Percentiles rank a stretch among this genome's conserved stretches.
phyloP scores from a whole-genome alignment of 257 asterid species.

The Solanum corneliomulleri region DNA sequence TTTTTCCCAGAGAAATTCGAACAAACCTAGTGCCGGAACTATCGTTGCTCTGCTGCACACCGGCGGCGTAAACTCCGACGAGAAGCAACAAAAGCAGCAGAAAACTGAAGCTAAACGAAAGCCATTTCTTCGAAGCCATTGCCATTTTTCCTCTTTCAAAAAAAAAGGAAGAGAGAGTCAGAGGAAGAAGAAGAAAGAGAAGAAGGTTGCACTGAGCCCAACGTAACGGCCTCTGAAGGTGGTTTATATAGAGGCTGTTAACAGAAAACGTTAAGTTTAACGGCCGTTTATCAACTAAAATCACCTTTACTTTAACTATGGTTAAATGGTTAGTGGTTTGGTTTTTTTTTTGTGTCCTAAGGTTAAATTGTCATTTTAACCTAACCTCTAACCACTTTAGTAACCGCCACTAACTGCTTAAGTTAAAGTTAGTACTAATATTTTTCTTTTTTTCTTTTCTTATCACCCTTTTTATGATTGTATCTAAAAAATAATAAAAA shows the following conservation, averaged over 20 bases:
- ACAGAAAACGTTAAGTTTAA: conserved; percentile 29
- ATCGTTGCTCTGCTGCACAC: conserved; percentile 14
- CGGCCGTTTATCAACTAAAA: conserved; percentile 39
- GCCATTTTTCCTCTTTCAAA: conserved; percentile 4
- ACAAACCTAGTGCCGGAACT: conserved; percentile 29
- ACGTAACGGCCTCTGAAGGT: conserved; percentile 49
- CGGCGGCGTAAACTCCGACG: conserved; percentile 22
- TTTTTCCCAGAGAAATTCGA: not conserved
- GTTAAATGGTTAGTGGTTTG: conserved; percentile 13
- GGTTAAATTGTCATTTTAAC: not conserved
- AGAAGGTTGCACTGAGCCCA: conserved; percentile 26
- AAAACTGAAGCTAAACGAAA: conserved; percentile 18
- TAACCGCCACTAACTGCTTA: conserved; percentile 33
- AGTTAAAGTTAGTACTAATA: not conserved
- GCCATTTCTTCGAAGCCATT: conserved; percentile 27
- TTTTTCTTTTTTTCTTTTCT: not conserved
- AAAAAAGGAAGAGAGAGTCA: not conserved
- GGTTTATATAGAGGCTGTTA: conserved; percentile 38
- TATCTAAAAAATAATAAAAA: not conserved
- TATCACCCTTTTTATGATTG: not conserved
- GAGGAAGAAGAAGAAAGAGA: conserved; percentile 6
- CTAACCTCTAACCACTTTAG: conserved; percentile 10
- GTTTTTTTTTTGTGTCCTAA: not conserved
- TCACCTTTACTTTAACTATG: conserved; percentile 10
- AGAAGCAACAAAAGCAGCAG: conserved; percentile 26